Evolutionary conservation across 441 rosid genomes (phyloP), one percentile per base, ranked within the genome.

Genomic region (Populus hybrid): DNA sequence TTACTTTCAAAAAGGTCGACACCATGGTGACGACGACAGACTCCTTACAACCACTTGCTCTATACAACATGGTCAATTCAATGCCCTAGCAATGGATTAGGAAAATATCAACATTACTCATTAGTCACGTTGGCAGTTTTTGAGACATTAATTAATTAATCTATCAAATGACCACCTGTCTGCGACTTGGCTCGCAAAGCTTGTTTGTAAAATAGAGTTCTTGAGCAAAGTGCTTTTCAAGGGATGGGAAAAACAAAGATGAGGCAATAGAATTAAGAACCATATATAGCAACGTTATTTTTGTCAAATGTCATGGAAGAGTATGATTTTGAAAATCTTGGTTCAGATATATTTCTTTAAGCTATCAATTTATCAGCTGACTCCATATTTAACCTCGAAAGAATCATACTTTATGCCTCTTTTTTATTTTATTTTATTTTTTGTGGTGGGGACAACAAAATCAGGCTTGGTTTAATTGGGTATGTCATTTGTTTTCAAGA

Each of bases 391-490:
- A 38, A 40, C 9, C 16, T 12, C 1, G 9, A 38, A 50, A 5
- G 14, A 66, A 66, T 66, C 26, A 16, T 66, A 9, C 3, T 24
- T 59, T 36, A 77, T 12, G n/a, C 35, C 24, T 3, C 32, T 2
- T 28, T 28, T 28, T 28, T 30, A 0, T 30, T 30, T 30, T 30
- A n/a, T n/a, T n/a, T n/a, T n/a, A n/a, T n/a, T n/a, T n/a, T 50
- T 14, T 57, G 57, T 8, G 14, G 80, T 65, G 70, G 82, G 82
- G 80, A 23, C 80, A 18, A 71, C 61, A 42, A 42, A 83, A 81
- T 79, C 84, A 28, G 78, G 26, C 53, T 77, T 75, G 71, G 78
- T 72, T 32, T 7, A 38, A 18, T 19, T 11, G 64, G 64, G 4
- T 30, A 30, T 9, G 81, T 71, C 77, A 81, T 30, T 10, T 38